A percentile compares a stretch with the other conserved stretches of the same genome.
These are phyloP conservation scores for Mycena vulgaris DNA, from an alignment of 768 basidiomycete genomes.

Conservation along the genomic window DNA sequence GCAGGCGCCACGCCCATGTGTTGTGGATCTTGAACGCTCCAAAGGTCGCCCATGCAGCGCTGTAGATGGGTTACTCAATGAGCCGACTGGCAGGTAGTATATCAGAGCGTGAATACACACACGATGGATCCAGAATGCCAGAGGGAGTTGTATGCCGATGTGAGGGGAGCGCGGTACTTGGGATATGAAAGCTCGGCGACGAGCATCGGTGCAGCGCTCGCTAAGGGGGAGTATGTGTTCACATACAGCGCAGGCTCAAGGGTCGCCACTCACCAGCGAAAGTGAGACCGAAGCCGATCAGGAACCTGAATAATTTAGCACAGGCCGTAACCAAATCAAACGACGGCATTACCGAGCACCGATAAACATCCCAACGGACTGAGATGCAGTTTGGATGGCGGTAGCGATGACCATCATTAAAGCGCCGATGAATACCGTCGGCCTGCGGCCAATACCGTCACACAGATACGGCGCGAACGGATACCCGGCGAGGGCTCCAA, in stretches of 20 bases:
- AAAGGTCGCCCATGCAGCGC: constrained; percentile 87
- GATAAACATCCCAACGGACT: constrained; percentile 84
- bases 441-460: constrained; percentile 79
- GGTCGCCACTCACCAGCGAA: constrained; percentile 65
- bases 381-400: constrained; percentile 77
- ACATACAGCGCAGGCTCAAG: constrained; percentile 8
- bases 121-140: constrained; percentile 90
- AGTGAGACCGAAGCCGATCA: constrained; percentile 83
- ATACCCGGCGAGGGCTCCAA: constrained; percentile 78
- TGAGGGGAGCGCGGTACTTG: constrained; percentile 83
- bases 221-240: constrained; percentile 47
- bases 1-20: constrained; percentile 89
- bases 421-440: constrained; percentile 78
- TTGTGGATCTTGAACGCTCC: constrained; percentile 80
- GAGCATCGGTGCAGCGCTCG: constrained; percentile 85
- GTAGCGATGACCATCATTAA: constrained; percentile 81
- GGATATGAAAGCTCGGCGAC: constrained; percentile 92
- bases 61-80: constrained; percentile 38
- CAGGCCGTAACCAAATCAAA: neutral
- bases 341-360: constrained; percentile 68
- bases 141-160: constrained; percentile 85
- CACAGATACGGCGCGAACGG: constrained; percentile 82
- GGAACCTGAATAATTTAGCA: constrained; percentile 57
- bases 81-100: constrained; percentile 1
- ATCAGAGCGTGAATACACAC: constrained; percentile 53